phyloP scores from a whole-genome alignment of 208 protist species.

The Wallacemonas sp. region DNA sequence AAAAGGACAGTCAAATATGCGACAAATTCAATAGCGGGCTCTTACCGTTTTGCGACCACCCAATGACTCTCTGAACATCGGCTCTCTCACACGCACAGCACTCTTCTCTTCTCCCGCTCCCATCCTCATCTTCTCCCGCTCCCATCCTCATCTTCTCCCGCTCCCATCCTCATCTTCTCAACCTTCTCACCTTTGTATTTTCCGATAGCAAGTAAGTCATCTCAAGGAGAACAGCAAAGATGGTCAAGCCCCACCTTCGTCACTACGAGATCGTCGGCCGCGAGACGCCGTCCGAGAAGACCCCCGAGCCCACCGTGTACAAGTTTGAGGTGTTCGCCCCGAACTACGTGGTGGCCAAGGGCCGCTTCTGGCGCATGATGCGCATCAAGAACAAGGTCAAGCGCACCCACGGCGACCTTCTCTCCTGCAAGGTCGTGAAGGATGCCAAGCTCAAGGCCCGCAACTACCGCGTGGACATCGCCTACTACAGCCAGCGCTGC shows the following conservation, averaged over 20 bases:
- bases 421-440: slow-evolving; percentile 93
- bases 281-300: slow-evolving; percentile 91
- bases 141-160: slow-evolving; percentile 5
- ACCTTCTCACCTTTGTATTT: slow-evolving; percentile 12
- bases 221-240: slow-evolving; percentile 15
- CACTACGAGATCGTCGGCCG: slow-evolving; percentile 91
- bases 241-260: slow-evolving; percentile 40
- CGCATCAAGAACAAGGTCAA: slow-evolving; percentile 98
- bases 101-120: no score
- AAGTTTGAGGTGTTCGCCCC: slow-evolving; percentile 98
- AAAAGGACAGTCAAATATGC: no score
- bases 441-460: slow-evolving; percentile 97
- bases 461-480: slow-evolving; percentile 99
- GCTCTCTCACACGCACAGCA: no score
- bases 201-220: slow-evolving; percentile 16
- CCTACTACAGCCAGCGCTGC: slow-evolving; percentile 98
- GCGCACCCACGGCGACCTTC: slow-evolving; percentile 96
- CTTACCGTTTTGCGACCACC: no score
- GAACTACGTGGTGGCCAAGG: slow-evolving; percentile 98
- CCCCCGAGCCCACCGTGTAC: slow-evolving; percentile 95
- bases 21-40: no score
- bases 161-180: not conserved
- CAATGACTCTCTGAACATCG: no score
- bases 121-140: no score
- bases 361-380: slow-evolving; percentile 99